A percentile compares a stretch with the other conserved stretches of the same genome.
These are phyloP conservation scores for Auriculariales sp. DNA, from an alignment of 768 basidiomycete species.

Conservation along the genomic window DNA sequence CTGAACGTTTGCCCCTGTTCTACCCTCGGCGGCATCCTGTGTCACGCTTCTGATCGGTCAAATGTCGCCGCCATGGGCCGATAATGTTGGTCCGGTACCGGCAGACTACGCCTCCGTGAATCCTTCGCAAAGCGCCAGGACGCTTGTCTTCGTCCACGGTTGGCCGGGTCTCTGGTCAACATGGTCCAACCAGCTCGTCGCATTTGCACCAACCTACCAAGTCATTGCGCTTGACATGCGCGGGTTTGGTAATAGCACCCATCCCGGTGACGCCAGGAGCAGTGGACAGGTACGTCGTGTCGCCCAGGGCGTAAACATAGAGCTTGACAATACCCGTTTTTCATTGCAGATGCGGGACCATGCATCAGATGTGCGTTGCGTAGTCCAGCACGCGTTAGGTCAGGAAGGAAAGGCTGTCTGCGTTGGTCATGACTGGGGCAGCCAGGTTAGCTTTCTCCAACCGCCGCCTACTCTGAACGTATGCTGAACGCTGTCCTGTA, in stretches of 20 bases:
- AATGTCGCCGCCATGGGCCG: neutral
- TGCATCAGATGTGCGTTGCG: constrained; percentile 46
- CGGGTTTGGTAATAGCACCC: constrained; percentile 55
- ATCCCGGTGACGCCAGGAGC: constrained; percentile 44
- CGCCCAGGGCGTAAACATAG: too few species aligned
- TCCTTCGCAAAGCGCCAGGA: constrained; percentile 29
- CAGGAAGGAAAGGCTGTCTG: constrained; percentile 32
- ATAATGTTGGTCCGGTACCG: neutral
- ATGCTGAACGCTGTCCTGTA: constrained; percentile 10
- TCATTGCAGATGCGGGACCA: constrained; percentile 41
- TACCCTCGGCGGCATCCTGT: neutral
- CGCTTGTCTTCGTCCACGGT: constrained; percentile 59
- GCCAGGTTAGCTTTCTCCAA: constrained; percentile 11
- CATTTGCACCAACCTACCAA: constrained; percentile 51
- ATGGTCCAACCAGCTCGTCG: constrained; percentile 58
- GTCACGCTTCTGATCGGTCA: neutral
- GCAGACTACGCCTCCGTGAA: constrained; percentile 56
- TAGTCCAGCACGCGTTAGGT: constrained; percentile 38
- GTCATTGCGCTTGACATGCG: constrained; percentile 50
- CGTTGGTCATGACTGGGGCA: constrained; percentile 71
- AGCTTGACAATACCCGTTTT: neutral
- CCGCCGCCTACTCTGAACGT: neutral
- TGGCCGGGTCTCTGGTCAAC: constrained; percentile 69
- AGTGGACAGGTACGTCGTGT: too few species aligned
- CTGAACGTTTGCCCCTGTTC: neutral